Evolutionary conservation across 306 rosid genomes (phyloP).

Genomic region (Alnus glutinosa): DNA sequence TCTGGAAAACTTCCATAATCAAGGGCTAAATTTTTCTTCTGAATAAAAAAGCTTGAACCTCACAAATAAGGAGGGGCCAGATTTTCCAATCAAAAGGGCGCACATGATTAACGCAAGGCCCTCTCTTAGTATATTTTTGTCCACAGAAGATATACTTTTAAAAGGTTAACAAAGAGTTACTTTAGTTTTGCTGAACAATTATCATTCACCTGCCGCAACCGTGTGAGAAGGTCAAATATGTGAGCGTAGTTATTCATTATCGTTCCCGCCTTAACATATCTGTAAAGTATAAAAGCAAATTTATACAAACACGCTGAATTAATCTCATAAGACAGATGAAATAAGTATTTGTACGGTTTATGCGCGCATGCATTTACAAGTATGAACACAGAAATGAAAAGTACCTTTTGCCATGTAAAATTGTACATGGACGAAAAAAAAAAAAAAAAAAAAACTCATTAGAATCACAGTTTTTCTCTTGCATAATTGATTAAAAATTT

Average conservation of each 20-base stretch:
- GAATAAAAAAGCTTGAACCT: neutral
- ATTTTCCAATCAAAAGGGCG: neutral
- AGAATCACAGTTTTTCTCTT: neutral
- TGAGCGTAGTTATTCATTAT: conserved; percentile 78
- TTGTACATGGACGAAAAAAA: too few relatives aligned
- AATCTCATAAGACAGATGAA: neutral
- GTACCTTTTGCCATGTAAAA: neutral
- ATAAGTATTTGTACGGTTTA: neutral
- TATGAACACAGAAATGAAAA: too few relatives aligned
- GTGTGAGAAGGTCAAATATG: conserved; percentile 91
- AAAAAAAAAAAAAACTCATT: neutral
- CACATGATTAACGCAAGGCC: neutral
- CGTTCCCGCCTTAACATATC: conserved; percentile 71
- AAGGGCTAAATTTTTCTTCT: neutral
- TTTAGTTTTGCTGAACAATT: neutral
- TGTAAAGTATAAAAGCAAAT: conserved; percentile 43
- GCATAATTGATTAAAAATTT: neutral
- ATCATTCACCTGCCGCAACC: conserved; percentile 79
- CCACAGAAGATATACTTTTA: neutral
- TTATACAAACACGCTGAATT: conserved; percentile 6
- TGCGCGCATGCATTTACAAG: neutral
- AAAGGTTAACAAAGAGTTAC: neutral
- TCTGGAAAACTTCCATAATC: neutral
- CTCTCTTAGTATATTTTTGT: neutral
- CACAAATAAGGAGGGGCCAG: neutral